Percentiles rank a stretch among this genome's conserved stretches.
Conservation (phyloP, 768 basidiomycete species). For the Pleurotus tuber-regium region DNA sequence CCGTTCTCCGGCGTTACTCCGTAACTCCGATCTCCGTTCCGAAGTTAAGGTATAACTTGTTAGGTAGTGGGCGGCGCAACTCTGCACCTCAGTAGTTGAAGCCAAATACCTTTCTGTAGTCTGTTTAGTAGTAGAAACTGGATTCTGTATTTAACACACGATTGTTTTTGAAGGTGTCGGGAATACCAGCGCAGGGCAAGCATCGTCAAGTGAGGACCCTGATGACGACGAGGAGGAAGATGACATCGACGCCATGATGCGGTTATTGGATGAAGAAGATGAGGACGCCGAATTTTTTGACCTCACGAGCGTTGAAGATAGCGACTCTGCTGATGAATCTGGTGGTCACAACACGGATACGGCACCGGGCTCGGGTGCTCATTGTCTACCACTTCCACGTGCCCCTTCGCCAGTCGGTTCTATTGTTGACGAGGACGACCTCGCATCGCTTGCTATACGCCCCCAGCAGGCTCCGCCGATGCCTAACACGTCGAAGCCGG, state of each 20-base stretch:
- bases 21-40: too few relatives aligned
- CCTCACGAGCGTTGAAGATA: background rate
- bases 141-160: background rate
- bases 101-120: too few relatives aligned
- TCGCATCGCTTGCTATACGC: background rate
- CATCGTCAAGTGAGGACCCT: background rate
- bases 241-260: background rate
- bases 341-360: background rate
- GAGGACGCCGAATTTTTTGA: background rate
- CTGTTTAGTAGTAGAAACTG: too few relatives aligned
- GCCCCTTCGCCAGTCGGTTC: too few relatives aligned
- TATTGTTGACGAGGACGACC: too few relatives aligned
- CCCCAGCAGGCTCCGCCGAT: background rate
- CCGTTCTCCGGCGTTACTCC: too few relatives aligned
- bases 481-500: background rate
- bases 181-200: background rate
- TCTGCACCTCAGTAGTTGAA: too few relatives aligned
- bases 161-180: background rate
- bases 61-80: too few relatives aligned
- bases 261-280: background rate
- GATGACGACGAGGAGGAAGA: background rate
- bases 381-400: background rate
- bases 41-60: too few relatives aligned
- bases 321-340: background rate
- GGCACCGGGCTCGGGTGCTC: background rate